Evolutionary conservation across 208 protist species (phyloP).

Genomic region (Wallacemonas sp.): DNA sequence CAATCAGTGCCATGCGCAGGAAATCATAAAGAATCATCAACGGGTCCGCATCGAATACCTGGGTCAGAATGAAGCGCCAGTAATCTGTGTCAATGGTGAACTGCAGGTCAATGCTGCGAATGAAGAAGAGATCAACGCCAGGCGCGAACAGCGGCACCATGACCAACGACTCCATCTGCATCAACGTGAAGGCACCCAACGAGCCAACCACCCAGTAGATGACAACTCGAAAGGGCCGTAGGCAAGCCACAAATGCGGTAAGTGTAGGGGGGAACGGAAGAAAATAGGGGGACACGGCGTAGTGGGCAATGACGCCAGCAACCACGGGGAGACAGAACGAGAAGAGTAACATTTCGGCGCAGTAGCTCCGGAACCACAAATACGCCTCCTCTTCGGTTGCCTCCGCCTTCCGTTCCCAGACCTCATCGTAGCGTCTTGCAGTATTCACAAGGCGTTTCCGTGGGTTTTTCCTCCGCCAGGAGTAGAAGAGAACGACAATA

Average conservation of each 20-base stretch:
- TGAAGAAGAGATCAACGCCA: constrained; percentile 81
- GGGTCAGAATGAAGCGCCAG: constrained; percentile 61
- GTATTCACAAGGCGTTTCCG: constrained; percentile 33
- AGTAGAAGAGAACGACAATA: constrained; percentile 13
- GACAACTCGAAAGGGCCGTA: constrained; percentile 41
- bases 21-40: constrained; percentile 49
- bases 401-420: constrained; percentile 32
- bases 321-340: constrained; percentile 42
- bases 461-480: constrained; percentile 31
- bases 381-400: constrained; percentile 34
- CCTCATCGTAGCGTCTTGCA: constrained; percentile 52
- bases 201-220: constrained; percentile 66
- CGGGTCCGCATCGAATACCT: constrained; percentile 63
- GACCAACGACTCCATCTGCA: constrained; percentile 49
- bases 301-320: constrained; percentile 62
- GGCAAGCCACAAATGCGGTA: constrained; percentile 25
- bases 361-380: constrained; percentile 54
- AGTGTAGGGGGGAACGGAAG: constrained; percentile 35
- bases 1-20: constrained; percentile 38
- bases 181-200: constrained; percentile 44
- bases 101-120: constrained; percentile 62
- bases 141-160: constrained; percentile 70
- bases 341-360: constrained; percentile 54
- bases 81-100: constrained; percentile 46
- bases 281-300: constrained; percentile 56